Evolutionary conservation across 2,329 filamentous ascomycete species (phyloP), one percentile per base, ranked within the genome.

Genomic region (Ciborinia camelliae): DNA sequence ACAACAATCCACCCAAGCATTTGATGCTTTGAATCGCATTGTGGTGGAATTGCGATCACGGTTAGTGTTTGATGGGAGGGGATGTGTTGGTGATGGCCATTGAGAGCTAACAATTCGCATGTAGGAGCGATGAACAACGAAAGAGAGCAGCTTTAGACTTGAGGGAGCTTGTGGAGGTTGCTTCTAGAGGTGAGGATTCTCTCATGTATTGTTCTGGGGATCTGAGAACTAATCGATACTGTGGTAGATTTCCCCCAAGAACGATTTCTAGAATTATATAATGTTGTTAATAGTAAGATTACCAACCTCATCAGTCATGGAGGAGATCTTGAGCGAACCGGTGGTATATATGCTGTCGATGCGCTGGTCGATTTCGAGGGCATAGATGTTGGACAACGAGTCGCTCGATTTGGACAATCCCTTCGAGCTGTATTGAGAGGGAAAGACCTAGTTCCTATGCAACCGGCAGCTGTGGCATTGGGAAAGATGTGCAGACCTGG

Each of bases 331-430:
- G 95, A 99, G 75, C 89, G 92, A 65, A 87, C 97, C 64, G 95
- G 93, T 68, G 96, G 95, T 61, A 90, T 99, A 68, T 89, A 95
- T 72, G 94, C 94, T 66, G 86, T 99, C 67, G 94, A 97, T 76
- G 89, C 90, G 65, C 86, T 99, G 63, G 94, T 98, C 77, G 93
- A 97, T 76, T 97, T 98, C 76, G 94, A 97, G 72, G 94, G 93
- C 66, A 91, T 97, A 71, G 96, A 99, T 79, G 87, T 91, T 30
- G 92, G 91, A 43, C 87, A 92, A 73, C 98, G 98, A 78, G 97
- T 95, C 66, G 96, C 94, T 37, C 88, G 95, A 63, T 99, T 98
- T 75, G 92, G 92, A 53, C 92, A 92, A 69, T 96, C 94, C 73
- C 85, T 99, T 66, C 90, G 93, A 71, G 90, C 87, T 55, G 90